phyloP scores from a whole-genome alignment of 257 asterid genomes.

The Solanum etuberosum region DNA sequence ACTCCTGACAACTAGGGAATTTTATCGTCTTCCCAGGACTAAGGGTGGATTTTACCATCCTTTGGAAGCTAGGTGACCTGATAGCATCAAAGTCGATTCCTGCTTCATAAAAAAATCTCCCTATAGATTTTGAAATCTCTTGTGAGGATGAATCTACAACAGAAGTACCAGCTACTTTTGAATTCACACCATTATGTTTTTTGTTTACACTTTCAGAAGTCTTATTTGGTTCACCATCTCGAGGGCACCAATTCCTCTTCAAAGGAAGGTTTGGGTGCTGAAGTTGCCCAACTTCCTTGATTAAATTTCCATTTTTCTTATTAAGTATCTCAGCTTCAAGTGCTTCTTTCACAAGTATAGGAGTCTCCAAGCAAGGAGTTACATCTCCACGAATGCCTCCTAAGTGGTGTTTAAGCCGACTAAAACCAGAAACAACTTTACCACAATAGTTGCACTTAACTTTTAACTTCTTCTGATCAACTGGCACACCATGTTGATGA shows the following conservation, averaged over 20 bases:
- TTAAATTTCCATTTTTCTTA: conserved; percentile 3
- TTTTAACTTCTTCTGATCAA: conserved; percentile 2
- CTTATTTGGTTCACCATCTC: not conserved
- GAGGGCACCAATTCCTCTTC: conserved; percentile 10
- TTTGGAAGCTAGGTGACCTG: conserved; percentile 27
- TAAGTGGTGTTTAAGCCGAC: conserved; percentile 9
- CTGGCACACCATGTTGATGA: not conserved
- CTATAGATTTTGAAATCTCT: conserved; percentile 18
- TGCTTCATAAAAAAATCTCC: conserved; percentile 38
- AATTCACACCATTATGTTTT: conserved; percentile 1
- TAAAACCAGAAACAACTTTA: conserved; percentile 6
- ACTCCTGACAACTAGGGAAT: conserved; percentile 36
- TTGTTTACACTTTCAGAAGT: not conserved
- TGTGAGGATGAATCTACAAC: not conserved
- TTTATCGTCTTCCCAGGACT: not conserved
- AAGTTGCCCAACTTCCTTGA: conserved; percentile 4
- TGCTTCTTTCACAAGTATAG: conserved; percentile 1
- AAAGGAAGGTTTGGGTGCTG: not conserved
- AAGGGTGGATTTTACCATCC: conserved; percentile 19
- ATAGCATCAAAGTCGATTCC: conserved; percentile 25
- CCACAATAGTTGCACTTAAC: conserved; percentile 11
- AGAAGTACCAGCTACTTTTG: not conserved
- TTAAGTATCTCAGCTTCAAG: conserved; percentile 9
- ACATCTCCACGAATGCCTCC: conserved; percentile 18
- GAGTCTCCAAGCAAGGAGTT: conserved; percentile 8